Evolutionary conservation across 495 filamentous ascomycete species (phyloP).

Genomic region (Penicillium soppii): DNA sequence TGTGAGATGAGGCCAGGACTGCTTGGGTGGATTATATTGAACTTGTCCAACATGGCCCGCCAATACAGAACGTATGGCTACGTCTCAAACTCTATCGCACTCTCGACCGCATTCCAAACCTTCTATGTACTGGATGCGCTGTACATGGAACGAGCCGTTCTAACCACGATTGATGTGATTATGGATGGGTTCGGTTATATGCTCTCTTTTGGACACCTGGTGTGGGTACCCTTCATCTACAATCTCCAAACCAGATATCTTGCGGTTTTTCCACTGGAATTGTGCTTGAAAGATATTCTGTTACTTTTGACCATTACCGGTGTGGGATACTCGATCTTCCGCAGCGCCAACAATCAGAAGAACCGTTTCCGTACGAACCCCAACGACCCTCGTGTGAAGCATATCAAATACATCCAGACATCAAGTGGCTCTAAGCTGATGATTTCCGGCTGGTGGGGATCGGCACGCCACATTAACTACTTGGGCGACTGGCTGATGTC

Average conservation of each 20-base stretch:
- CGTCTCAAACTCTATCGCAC: conserved; percentile 82
- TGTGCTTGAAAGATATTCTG: conserved; percentile 62
- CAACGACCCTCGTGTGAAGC: conserved; percentile 71
- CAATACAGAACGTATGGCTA: conserved; percentile 83
- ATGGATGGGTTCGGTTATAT: conserved; percentile 96
- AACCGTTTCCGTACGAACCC: conserved; percentile 90
- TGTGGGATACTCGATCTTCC: conserved; percentile 85
- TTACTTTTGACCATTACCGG: conserved; percentile 63
- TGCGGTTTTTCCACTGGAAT: conserved; percentile 72
- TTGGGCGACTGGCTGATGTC: conserved; percentile 92
- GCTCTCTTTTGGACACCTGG: conserved; percentile 92
- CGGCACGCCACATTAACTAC: conserved; percentile 93
- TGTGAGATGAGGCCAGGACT: conserved; percentile 90
- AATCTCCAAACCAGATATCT: conserved; percentile 86
- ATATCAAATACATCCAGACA: conserved; percentile 88
- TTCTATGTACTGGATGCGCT: conserved; percentile 83
- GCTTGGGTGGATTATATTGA: conserved; percentile 84
- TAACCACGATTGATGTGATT: conserved; percentile 96
- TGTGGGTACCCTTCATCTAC: conserved; percentile 93
- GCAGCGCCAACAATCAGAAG: conserved; percentile 88
- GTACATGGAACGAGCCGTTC: conserved; percentile 85
- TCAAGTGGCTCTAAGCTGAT: conserved; percentile 77
- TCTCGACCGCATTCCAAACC: conserved; percentile 75
- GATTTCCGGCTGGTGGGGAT: conserved; percentile 92
- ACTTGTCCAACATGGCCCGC: conserved; percentile 80